phyloP scores from a whole-genome alignment of 2,329 filamentous ascomycete species.

The Colletotrichum nymphaeae region DNA sequence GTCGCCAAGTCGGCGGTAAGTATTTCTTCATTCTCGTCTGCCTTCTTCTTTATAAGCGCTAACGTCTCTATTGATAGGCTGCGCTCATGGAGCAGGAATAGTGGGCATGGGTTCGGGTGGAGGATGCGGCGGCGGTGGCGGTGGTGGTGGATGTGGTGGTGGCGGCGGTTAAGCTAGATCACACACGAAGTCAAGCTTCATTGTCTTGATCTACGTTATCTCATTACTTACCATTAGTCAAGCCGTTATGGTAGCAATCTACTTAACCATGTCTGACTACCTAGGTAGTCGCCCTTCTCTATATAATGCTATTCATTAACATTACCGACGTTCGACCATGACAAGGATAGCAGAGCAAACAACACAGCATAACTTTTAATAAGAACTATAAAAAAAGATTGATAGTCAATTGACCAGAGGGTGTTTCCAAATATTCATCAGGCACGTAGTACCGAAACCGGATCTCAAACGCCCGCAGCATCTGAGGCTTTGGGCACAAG shows the following conservation, averaged over 20 bases:
- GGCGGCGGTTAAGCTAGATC: neutral
- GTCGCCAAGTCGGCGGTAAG: neutral
- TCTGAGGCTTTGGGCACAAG: neutral
- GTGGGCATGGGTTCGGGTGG: neutral
- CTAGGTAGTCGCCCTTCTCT: no score
- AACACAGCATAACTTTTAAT: no score
- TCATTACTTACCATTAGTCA: neutral
- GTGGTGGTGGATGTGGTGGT: constrained; percentile 15
- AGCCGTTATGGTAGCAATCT: neutral
- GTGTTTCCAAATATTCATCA: neutral
- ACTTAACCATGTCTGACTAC: neutral
- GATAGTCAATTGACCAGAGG: neutral
- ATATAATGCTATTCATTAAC: neutral
- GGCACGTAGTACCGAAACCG: neutral
- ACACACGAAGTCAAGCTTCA: no score
- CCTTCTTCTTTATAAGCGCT: neutral
- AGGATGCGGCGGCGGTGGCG: constrained; percentile 4
- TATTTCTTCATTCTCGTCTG: neutral
- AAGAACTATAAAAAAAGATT: no score
- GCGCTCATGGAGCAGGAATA: neutral
- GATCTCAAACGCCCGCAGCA: neutral
- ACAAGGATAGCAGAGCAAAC: neutral
- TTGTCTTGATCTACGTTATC: neutral
- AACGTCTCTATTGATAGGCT: neutral
- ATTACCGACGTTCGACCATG: neutral